A percentile compares a stretch with the other conserved stretches of the same genome.
Conservation (phyloP, 1,284 basidiomycete species). For the Schizopora paradoxa region DNA sequence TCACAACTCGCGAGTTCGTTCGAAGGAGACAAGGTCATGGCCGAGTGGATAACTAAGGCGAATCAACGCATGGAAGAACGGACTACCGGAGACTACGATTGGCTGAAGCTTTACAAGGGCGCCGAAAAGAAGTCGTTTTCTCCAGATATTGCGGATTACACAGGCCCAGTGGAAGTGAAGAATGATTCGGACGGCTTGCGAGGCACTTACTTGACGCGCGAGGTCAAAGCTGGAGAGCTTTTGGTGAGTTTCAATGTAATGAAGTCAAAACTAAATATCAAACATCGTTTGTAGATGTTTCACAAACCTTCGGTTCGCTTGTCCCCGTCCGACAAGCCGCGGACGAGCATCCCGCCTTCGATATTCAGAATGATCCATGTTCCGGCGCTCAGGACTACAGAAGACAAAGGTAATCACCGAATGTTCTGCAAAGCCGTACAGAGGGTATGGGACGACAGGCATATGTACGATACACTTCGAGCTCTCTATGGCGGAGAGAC, state of each 20-base stretch:
- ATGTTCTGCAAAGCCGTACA: background rate
- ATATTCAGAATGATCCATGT: no score
- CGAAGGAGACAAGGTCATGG: slow-evolving; percentile 3
- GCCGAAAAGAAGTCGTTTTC: background rate
- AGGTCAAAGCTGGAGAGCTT: slow-evolving; percentile 13
- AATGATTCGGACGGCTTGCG: slow-evolving; percentile 1
- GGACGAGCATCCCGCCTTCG: slow-evolving; percentile 1
- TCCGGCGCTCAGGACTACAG: no score
- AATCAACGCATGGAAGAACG: background rate
- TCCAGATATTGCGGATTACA: slow-evolving; percentile 11
- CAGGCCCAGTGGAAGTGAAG: slow-evolving; percentile 9
- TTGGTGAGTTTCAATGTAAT: slow-evolving; percentile 6
- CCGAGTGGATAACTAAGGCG: slow-evolving; percentile 2
- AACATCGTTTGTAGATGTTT: no score
- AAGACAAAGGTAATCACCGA: no score
- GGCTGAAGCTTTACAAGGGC: slow-evolving; percentile 1
- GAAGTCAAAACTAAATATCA: no score
- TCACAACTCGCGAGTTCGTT: background rate
- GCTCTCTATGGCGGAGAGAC: slow-evolving; percentile 6
- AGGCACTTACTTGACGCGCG: slow-evolving; percentile 10
- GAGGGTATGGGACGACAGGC: slow-evolving; percentile 7
- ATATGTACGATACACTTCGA: background rate
- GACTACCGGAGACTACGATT: slow-evolving; percentile 7
- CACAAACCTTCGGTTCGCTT: slow-evolving; percentile 2
- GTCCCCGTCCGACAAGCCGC: background rate